Conservation (phyloP, 1,284 basidiomycete genomes). For the Wallemia hederae region DNA sequence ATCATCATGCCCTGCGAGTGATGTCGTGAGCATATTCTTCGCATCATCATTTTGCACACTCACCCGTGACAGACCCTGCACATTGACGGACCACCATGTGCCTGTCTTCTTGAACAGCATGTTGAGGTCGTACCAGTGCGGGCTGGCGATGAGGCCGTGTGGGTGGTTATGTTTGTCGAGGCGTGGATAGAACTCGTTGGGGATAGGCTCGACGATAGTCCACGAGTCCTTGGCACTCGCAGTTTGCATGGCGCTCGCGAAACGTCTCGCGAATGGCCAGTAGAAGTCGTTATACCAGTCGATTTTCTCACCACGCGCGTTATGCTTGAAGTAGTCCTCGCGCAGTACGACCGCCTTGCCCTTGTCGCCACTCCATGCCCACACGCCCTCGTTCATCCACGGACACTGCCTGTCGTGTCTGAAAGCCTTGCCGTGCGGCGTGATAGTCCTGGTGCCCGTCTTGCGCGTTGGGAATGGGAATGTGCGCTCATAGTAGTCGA, state of each 20-base stretch:
- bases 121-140: constrained; percentile 14
- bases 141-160: constrained; percentile 9
- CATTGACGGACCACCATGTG: constrained; percentile 11
- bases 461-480: constrained; percentile 9
- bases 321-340: constrained; percentile 16
- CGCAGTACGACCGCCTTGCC: constrained; percentile 14
- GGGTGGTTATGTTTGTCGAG: constrained; percentile 4
- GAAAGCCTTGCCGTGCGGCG: constrained; percentile 9
- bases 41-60: neutral
- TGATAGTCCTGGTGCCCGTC: constrained; percentile 5
- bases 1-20: constrained; percentile 8
- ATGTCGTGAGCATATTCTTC: neutral
- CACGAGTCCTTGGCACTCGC: constrained; percentile 5
- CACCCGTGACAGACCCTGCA: constrained; percentile 11
- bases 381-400: constrained; percentile 18
- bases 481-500: constrained; percentile 9
- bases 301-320: constrained; percentile 7
- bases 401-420: constrained; percentile 9
- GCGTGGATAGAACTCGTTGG: constrained; percentile 11
- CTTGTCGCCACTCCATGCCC: constrained; percentile 15
- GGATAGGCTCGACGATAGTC: constrained; percentile 11
- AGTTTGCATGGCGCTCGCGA: constrained; percentile 6
- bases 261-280: constrained; percentile 10
- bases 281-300: constrained; percentile 11
- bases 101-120: constrained; percentile 11